Evolutionary conservation across 768 basidiomycete species (phyloP).

Genomic region (Lactifluus subvellereus): DNA sequence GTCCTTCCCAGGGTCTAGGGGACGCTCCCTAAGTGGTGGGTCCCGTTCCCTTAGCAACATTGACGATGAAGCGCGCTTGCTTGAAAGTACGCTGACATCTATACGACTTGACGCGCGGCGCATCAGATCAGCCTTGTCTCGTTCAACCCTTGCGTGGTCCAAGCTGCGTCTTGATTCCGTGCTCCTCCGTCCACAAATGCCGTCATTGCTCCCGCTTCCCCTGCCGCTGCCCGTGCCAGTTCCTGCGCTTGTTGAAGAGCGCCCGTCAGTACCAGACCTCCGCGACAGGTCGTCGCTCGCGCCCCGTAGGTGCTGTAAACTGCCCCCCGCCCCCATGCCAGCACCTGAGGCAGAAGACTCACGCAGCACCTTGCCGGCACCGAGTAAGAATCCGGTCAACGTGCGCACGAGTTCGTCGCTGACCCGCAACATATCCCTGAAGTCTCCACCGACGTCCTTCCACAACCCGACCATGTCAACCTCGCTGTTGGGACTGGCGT

Average conservation of each 20-base stretch:
- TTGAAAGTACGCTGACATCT: slow-evolving; percentile 19
- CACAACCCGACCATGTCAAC: slow-evolving; percentile 53
- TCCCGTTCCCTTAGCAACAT: slow-evolving; percentile 32
- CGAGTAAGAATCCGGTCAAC: slow-evolving; percentile 70
- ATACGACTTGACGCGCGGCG: slow-evolving; percentile 29
- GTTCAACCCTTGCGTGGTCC: slow-evolving; percentile 33
- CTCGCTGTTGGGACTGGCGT: slow-evolving; percentile 31
- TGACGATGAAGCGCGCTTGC: slow-evolving; percentile 25
- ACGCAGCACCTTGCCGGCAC: slow-evolving; percentile 61
- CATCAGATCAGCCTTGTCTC: slow-evolving; percentile 26
- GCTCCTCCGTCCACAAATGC: slow-evolving; percentile 40
- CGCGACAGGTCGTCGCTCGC: slow-evolving; percentile 45
- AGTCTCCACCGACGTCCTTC: slow-evolving; percentile 64
- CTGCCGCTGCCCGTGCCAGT: slow-evolving; percentile 28
- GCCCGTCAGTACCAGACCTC: slow-evolving; percentile 32
- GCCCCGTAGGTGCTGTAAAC: slow-evolving; percentile 43
- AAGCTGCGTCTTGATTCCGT: slow-evolving; percentile 43
- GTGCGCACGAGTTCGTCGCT: slow-evolving; percentile 77
- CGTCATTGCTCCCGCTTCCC: slow-evolving; percentile 49
- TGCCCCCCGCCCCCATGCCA: slow-evolving; percentile 22
- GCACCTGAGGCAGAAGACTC: slow-evolving; percentile 39
- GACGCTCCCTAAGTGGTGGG: not conserved
- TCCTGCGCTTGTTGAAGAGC: slow-evolving; percentile 24
- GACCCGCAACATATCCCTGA: slow-evolving; percentile 60
- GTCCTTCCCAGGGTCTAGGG: slow-evolving; percentile 10